A percentile compares a stretch with the other conserved stretches of the same genome.
Evolutionary conservation across 805 yeast species (phyloP).

Genomic region (Saccharomycopsis selenospora): DNA sequence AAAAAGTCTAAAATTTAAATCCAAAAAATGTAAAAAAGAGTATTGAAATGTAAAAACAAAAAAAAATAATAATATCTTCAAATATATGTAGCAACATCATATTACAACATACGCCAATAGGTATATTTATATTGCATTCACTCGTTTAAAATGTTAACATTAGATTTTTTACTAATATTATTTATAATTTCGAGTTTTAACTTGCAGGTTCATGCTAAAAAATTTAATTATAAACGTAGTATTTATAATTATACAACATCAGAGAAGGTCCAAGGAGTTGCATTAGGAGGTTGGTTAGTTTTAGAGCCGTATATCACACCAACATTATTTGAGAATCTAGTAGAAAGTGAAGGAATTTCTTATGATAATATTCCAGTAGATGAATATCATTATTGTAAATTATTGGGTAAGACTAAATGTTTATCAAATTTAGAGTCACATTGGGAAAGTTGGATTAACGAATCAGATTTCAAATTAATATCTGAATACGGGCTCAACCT

Average conservation of each 20-base stretch:
- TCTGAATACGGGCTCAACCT: slow-evolving; percentile 62
- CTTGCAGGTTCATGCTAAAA: no score
- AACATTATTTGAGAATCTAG: slow-evolving; percentile 61
- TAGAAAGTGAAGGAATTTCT: slow-evolving; percentile 22
- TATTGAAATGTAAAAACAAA: not conserved
- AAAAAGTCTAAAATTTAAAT: not conserved
- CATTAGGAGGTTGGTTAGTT: slow-evolving; percentile 87
- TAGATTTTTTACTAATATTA: no score
- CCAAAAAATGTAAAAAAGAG: not conserved
- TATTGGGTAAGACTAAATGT: slow-evolving; percentile 57
- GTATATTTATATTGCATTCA: not conserved
- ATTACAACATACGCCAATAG: not conserved
- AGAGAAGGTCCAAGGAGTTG: slow-evolving; percentile 54
- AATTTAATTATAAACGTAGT: not conserved
- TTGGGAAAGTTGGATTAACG: slow-evolving; percentile 75
- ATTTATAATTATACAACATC: not conserved
- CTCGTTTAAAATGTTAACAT: not conserved
- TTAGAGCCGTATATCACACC: slow-evolving; percentile 85
- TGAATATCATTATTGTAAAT: slow-evolving; percentile 62
- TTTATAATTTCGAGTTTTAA: no score
- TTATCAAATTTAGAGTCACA: slow-evolving; percentile 47
- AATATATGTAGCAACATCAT: not conserved
- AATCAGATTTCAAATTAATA: slow-evolving; percentile 59
- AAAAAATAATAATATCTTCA: not conserved
- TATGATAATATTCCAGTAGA: slow-evolving; percentile 59